phyloP scores from a whole-genome alignment of 176 grass and related monocot species.

The Cocos nucifera region DNA sequence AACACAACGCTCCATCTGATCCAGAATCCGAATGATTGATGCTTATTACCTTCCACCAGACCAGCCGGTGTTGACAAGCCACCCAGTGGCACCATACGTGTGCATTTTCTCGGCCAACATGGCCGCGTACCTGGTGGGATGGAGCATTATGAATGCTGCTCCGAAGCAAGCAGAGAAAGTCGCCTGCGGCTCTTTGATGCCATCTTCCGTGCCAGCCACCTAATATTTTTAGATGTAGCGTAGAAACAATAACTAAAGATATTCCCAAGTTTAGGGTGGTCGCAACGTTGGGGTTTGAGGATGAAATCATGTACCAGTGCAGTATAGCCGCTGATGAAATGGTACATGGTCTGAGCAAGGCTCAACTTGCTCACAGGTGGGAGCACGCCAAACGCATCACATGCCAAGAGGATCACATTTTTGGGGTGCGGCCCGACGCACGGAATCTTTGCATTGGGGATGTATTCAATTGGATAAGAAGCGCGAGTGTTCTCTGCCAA shows the following conservation, averaged over 20 bases:
- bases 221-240: neutral
- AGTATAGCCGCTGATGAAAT: conserved; percentile 99
- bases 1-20: too few relatives aligned
- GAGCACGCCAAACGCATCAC: conserved; percentile 91
- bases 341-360: conserved; percentile 96
- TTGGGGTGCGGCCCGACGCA: conserved; percentile 91
- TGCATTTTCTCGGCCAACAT: conserved; percentile 99
- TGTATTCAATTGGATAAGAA: conserved; percentile 93
- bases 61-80: conserved; percentile 99
- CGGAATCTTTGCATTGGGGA: conserved; percentile 84
- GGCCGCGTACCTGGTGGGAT: conserved; percentile 91
- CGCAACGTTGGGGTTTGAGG: too few relatives aligned
- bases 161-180: conserved; percentile 98
- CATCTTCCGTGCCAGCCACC: conserved; percentile 93
- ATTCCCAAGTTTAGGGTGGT: too few relatives aligned
- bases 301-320: conserved; percentile 38
- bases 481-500: conserved; percentile 83
- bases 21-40: too few relatives aligned
- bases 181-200: conserved; percentile 92
- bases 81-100: conserved; percentile 78
- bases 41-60: conserved; percentile 68
- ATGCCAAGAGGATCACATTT: conserved; percentile 94
- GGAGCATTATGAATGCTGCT: conserved; percentile 98
- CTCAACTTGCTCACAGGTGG: conserved; percentile 96
- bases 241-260: too few relatives aligned